Evolutionary conservation across 176 grass and related monocot genomes (phyloP), one percentile per base, ranked within the genome.

Genomic region (Metroxylon sagu): DNA sequence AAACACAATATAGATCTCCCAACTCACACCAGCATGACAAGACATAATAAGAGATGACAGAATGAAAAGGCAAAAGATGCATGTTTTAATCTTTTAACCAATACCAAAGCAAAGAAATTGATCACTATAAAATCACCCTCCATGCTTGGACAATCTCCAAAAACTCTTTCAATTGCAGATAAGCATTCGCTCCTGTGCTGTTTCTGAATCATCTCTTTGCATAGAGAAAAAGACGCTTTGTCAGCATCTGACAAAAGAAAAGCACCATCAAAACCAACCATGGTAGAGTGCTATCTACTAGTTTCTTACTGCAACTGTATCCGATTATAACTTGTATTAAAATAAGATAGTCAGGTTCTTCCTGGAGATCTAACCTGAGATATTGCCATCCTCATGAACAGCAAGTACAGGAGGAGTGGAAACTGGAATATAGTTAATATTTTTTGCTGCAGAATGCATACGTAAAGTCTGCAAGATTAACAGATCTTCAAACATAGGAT

Each of bases 41-140:
- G 1, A 50, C 1, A 18, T 27, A 18, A n/a, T 5, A 65, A 60
- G 7, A 3, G 5, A 55, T 3, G 21, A 6, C 17, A 55, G 14
- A 52, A 52, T 52, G 21, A 55, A 25, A 55, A 55, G 53, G 53
- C 18, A 3, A 18, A 55, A 21, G 2, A n/a, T 10, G 5, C 18
- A 56, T 25, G 14, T 56, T 56, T 25, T 56, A 29, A 18, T 60
- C 28, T 60, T 17, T n/a, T 30, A 62, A 30, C 28, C 16, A 30
- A 76, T 63, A 90, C 91, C 77, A 95, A 73, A 10, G 91, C 86
- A 61, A 95, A 95, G 68, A 95, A 95, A 77, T 95, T 95, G 50
- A 87, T 90, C 18, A 55, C 65, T 65, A 90, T 79, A 65, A 90
- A 90, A 76, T 95, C 86, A 5, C 58, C 69, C 60, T 67, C 23